Percentiles rank a stretch among this genome's conserved stretches.
Conservation (phyloP, 2,329 filamentous ascomycete species). For the Aureobasidium sp. region DNA sequence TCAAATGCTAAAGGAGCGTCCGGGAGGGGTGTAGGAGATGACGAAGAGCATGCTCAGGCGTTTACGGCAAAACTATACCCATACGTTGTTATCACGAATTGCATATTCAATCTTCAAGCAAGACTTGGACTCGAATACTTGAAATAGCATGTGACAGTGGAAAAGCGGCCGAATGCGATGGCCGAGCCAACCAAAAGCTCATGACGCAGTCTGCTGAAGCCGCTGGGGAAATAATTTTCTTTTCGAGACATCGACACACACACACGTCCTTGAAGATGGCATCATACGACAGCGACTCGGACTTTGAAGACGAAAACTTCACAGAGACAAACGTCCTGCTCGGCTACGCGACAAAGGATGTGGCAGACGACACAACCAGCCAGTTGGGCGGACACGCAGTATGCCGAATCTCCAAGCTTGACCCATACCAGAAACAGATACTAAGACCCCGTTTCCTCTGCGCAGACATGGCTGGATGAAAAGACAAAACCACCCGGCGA, state of each 20-base stretch:
- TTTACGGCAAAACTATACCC: background rate
- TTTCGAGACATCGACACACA: constrained; percentile 1
- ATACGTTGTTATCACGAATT: background rate
- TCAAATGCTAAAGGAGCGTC: constrained; percentile 18
- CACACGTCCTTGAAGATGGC: constrained; percentile 52
- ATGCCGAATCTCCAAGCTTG: constrained; percentile 35
- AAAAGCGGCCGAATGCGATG: background rate
- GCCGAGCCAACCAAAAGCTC: background rate
- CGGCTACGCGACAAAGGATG: constrained; percentile 77
- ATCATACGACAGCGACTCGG: constrained; percentile 65
- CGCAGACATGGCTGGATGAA: constrained; percentile 71
- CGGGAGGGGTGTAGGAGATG: background rate
- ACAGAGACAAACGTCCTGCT: constrained; percentile 82
- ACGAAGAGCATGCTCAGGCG: background rate
- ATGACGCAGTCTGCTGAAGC: constrained; percentile 3
- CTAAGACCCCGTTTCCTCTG: background rate
- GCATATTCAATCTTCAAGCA: background rate
- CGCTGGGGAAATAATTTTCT: constrained; percentile 10
- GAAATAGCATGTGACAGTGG: constrained; percentile 8
- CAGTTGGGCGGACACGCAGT: constrained; percentile 83
- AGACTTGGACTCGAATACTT: background rate
- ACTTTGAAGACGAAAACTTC: constrained; percentile 64
- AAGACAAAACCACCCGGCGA: constrained; percentile 63
- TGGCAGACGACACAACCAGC: constrained; percentile 75
- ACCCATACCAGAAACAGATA: background rate